Evolutionary conservation across 805 yeast genomes (phyloP).

Genomic region (Schwanniomyces pseudopolymorphus): DNA sequence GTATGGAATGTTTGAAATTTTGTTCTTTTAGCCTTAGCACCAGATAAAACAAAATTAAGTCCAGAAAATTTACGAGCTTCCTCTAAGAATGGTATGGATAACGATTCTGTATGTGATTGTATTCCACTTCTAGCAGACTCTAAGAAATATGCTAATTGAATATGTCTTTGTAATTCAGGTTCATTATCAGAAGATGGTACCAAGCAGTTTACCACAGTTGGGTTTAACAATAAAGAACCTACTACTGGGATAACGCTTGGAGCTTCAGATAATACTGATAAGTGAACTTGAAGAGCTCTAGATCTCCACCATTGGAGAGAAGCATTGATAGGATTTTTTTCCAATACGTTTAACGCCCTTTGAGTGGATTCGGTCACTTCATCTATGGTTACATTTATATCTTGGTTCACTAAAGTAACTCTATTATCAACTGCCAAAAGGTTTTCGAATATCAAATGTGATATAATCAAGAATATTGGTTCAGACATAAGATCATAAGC

Average conservation of each 20-base stretch:
- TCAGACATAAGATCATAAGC: slow-evolving; percentile 55
- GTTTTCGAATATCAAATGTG: slow-evolving; percentile 32
- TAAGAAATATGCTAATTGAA: slow-evolving; percentile 53
- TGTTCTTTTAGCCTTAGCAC: slow-evolving; percentile 86
- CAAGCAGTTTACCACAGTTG: slow-evolving; percentile 26
- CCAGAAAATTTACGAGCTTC: slow-evolving; percentile 60
- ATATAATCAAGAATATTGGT: slow-evolving; percentile 32
- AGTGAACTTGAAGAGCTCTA: slow-evolving; percentile 63
- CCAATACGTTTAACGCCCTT: not conserved
- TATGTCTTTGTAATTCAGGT: slow-evolving; percentile 26
- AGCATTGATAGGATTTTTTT: slow-evolving; percentile 39
- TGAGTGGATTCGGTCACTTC: slow-evolving; percentile 18
- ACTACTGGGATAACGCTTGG: slow-evolving; percentile 48
- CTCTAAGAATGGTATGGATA: slow-evolving; percentile 53
- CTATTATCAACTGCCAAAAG: slow-evolving; percentile 39
- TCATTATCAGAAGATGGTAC: slow-evolving; percentile 31
- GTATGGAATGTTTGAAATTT: slow-evolving; percentile 73
- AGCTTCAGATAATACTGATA: slow-evolving; percentile 63
- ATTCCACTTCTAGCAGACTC: slow-evolving; percentile 68
- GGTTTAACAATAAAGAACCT: slow-evolving; percentile 39
- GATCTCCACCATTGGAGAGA: slow-evolving; percentile 74
- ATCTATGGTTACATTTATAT: slow-evolving; percentile 21
- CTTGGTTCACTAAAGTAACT: slow-evolving; percentile 42
- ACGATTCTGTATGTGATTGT: slow-evolving; percentile 63
- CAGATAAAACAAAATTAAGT: slow-evolving; percentile 69